These are phyloP conservation scores for Penicillium egyptiacum DNA, from an alignment of 495 filamentous ascomycete species.

Conservation along the genomic window DNA sequence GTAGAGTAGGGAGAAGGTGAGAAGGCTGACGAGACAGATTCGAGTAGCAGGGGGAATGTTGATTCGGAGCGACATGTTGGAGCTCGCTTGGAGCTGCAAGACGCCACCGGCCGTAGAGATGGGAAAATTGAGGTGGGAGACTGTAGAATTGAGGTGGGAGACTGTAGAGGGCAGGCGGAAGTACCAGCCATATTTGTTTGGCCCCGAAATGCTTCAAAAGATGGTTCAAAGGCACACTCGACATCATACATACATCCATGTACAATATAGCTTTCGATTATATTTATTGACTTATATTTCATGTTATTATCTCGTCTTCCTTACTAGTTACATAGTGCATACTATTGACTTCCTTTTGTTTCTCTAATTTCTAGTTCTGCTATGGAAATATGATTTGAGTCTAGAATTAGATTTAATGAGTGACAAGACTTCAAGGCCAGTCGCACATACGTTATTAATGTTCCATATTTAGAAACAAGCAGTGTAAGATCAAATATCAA, in stretches of 20 bases:
- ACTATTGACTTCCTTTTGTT: not conserved
- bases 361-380: not conserved
- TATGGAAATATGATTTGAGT: not conserved
- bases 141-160: conserved; percentile 12
- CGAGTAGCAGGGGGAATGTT: conserved; percentile 92
- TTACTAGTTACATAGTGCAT: not conserved
- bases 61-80: conserved; percentile 75
- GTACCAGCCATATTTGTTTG: conserved; percentile 3
- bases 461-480: too few species aligned
- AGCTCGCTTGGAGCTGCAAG: conserved; percentile 24
- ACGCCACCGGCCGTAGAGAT: conserved; percentile 31
- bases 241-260: not conserved
- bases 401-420: not conserved
- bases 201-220: conserved; percentile 1
- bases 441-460: too few species aligned
- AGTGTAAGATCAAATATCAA: not conserved
- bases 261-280: not conserved
- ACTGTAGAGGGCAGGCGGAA: conserved; percentile 5
- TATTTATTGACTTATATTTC: not conserved
- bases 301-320: not conserved
- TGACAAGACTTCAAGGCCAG: not conserved
- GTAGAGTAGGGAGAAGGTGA: conserved; percentile 77
- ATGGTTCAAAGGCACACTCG: not conserved
- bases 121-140: conserved; percentile 15
- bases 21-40: conserved; percentile 68